These are phyloP conservation scores for Pueraria montana DNA, from an alignment of 306 rosid species.

Conservation along the genomic window DNA sequence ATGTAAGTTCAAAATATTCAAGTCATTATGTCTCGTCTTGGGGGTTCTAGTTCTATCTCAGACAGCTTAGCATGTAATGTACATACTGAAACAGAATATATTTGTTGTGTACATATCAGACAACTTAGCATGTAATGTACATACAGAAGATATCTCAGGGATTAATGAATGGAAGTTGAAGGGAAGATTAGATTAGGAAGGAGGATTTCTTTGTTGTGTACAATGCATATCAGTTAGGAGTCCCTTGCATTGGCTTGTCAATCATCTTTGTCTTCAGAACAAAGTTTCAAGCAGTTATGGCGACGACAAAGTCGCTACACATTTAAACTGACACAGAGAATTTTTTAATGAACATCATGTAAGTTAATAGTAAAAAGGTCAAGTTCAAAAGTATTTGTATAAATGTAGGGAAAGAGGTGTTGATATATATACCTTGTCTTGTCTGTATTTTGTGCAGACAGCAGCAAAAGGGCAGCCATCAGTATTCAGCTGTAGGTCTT, in stretches of 20 bases:
- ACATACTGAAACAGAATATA: constrained; percentile 2
- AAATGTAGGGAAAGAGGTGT: neutral
- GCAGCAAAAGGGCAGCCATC: constrained; percentile 72
- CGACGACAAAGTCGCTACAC: constrained; percentile 78
- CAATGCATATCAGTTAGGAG: constrained; percentile 53
- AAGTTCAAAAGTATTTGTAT: neutral
- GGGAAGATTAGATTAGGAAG: constrained; percentile 50
- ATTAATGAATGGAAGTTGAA: constrained; percentile 50
- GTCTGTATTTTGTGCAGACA: constrained; percentile 75
- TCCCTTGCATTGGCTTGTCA: constrained; percentile 42
- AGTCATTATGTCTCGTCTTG: constrained; percentile 22
- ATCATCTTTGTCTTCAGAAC: constrained; percentile 45
- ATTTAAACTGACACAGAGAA: constrained; percentile 66
- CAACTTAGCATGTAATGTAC: constrained; percentile 49
- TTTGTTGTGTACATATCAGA: neutral
- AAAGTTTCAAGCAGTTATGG: constrained; percentile 55
- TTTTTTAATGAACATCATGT: constrained; percentile 26
- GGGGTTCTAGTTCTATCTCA: constrained; percentile 42
- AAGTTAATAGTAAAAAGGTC: constrained; percentile 2
- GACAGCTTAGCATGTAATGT: constrained; percentile 45
- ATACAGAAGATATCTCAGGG: constrained; percentile 47
- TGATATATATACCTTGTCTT: constrained; percentile 68
- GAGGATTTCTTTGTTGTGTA: constrained; percentile 42
- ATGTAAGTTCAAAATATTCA: constrained; percentile 1
- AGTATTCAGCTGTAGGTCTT: constrained; percentile 77